These are phyloP conservation scores for Cutaneotrichosporon sp. DNA, from an alignment of 1,284 basidiomycete genomes.

Conservation along the genomic window DNA sequence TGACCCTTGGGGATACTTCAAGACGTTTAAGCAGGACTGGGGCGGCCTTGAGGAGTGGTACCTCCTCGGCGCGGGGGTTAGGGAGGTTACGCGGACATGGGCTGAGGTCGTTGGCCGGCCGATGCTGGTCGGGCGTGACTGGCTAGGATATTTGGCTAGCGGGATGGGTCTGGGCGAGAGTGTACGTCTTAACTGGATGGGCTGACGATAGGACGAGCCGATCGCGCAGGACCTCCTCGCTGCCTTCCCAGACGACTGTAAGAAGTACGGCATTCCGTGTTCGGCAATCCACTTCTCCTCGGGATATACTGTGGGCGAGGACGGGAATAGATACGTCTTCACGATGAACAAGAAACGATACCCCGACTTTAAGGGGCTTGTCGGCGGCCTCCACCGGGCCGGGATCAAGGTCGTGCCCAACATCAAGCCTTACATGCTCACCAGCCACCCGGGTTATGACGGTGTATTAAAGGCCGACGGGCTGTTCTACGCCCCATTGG, in stretches of 20 bases:
- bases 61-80: conserved; percentile 47
- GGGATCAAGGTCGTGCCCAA: conserved; percentile 55
- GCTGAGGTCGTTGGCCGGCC: conserved; percentile 51
- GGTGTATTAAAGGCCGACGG: conserved; percentile 44
- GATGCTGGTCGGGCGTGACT: conserved; percentile 51
- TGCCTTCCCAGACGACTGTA: conserved; percentile 52
- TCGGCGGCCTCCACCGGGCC: conserved; percentile 48
- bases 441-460: conserved; percentile 49
- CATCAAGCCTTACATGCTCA: conserved; percentile 52
- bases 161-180: conserved; percentile 54
- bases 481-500: conserved; percentile 47
- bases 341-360: conserved; percentile 54
- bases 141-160: conserved; percentile 53
- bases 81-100: conserved; percentile 45
- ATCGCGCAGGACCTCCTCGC: conserved; percentile 53
- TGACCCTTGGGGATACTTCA: conserved; percentile 55
- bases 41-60: conserved; percentile 54
- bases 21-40: conserved; percentile 51
- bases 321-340: conserved; percentile 53
- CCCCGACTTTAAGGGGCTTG: conserved; percentile 54
- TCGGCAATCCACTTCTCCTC: conserved; percentile 51
- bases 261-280: conserved; percentile 54
- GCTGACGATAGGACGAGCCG: conserved; percentile 42
- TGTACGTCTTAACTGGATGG: conserved; percentile 18
- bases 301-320: conserved; percentile 52